These are phyloP conservation scores for Podila verticillata DNA, from an alignment of 192 early-diverging fungal genomes.

Conservation along the genomic window DNA sequence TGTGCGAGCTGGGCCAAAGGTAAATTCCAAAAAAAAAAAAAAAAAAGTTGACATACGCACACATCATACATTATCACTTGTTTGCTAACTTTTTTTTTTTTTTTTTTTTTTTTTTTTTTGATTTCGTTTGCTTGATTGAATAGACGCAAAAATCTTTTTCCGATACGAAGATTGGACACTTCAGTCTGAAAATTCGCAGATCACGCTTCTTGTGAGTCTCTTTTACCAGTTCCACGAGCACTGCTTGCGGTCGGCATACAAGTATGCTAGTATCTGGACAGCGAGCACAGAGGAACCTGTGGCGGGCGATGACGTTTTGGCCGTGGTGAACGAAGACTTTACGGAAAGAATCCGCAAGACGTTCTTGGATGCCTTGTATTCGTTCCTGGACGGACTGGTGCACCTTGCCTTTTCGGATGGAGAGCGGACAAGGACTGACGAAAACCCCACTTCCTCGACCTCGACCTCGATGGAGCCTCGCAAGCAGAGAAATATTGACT, in stretches of 20 bases:
- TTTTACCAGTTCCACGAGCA: conserved; percentile 77
- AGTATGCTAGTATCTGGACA: conserved; percentile 61
- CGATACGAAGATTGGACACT: conserved; percentile 79
- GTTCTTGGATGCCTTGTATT: conserved; percentile 77
- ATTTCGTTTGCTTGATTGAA: not conserved
- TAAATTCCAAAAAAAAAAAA: too few relatives aligned
- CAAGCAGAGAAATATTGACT: conserved; percentile 24
- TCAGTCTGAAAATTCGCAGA: conserved; percentile 66
- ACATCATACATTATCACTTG: not conserved
- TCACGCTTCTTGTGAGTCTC: conserved; percentile 70
- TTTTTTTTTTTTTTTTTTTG: not conserved
- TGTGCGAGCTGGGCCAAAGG: conserved; percentile 83
- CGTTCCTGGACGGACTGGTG: conserved; percentile 86
- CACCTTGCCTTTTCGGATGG: conserved; percentile 68
- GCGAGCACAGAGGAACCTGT: conserved; percentile 51
- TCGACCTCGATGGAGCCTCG: conserved; percentile 1
- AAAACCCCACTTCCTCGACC: conserved; percentile 42
- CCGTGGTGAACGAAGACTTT: conserved; percentile 58
- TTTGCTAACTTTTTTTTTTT: not conserved
- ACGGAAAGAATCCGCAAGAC: conserved; percentile 67
- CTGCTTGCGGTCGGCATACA: conserved; percentile 69
- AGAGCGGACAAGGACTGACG: conserved; percentile 17
- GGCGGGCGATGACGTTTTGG: conserved; percentile 24
- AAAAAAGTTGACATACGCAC: not conserved
- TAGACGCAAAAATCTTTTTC: conserved; percentile 79